Conservation (phyloP, 2,329 filamentous ascomycete species). For the Tolypocladium amazonense region DNA sequence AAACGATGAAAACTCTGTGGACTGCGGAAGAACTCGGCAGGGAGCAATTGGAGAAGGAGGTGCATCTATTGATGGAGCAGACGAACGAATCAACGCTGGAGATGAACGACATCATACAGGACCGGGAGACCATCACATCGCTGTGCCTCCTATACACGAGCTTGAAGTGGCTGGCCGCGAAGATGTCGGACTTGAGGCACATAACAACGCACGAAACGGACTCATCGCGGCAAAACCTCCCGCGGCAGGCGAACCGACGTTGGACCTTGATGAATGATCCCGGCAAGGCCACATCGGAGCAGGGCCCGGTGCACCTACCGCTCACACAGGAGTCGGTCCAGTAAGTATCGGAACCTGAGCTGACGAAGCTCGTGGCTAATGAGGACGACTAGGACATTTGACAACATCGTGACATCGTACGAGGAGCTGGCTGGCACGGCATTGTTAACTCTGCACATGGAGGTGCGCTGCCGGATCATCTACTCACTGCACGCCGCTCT, state of each 20-base stretch:
- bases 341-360: constrained; percentile 36
- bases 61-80: constrained; percentile 43
- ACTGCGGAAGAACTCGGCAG: constrained; percentile 35
- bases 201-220: constrained; percentile 67
- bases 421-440: constrained; percentile 69
- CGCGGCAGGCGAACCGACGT: constrained; percentile 53
- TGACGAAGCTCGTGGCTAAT: constrained; percentile 10
- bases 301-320: constrained; percentile 67
- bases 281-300: constrained; percentile 45
- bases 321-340: constrained; percentile 76
- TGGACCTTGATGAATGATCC: constrained; percentile 74
- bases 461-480: constrained; percentile 76
- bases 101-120: constrained; percentile 75
- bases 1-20: constrained; percentile 60
- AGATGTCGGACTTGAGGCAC: constrained; percentile 69
- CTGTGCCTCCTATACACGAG: constrained; percentile 89
- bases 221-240: constrained; percentile 43
- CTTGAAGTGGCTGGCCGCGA: constrained; percentile 93
- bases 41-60: constrained; percentile 54
- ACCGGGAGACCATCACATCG: constrained; percentile 75
- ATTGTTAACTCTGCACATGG: constrained; percentile 77
- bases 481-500: constrained; percentile 60
- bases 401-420: constrained; percentile 75
- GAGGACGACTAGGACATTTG: constrained; percentile 54
- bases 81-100: constrained; percentile 54